These are phyloP conservation scores for Neofusicoccum umdonicola DNA, from an alignment of 2,329 filamentous ascomycete species.

Conservation along the genomic window DNA sequence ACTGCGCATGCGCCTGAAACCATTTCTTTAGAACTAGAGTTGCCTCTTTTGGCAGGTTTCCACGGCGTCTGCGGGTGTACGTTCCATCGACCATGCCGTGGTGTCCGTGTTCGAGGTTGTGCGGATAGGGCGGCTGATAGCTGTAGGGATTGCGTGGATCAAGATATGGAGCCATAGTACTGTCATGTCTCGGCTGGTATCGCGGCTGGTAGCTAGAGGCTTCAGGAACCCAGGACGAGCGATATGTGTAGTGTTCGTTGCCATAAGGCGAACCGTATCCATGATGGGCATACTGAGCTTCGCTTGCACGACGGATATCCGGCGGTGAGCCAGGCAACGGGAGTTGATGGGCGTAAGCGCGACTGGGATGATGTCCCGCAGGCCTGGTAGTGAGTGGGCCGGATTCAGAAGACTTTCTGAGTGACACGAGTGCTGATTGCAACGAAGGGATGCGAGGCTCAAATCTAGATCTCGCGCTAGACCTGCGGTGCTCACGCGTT, in stretches of 20 bases:
- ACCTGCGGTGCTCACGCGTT: neutral
- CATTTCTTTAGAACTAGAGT: constrained; percentile 78
- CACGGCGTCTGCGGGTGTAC: constrained; percentile 43
- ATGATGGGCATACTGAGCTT: neutral
- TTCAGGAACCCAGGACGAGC: neutral
- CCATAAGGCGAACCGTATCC: neutral
- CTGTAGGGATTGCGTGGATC: neutral
- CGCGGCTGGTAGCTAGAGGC: neutral
- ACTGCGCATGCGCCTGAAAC: constrained; percentile 73
- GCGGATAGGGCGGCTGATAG: neutral
- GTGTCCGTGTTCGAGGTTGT: neutral
- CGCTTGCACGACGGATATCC: neutral
- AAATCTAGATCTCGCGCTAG: neutral
- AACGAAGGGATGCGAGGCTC: neutral
- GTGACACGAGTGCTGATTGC: neutral
- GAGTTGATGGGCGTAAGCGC: neutral
- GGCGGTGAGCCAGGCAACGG: neutral
- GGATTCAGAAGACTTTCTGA: neutral
- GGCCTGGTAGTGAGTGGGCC: neutral
- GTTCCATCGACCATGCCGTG: neutral
- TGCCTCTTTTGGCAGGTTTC: constrained; percentile 86
- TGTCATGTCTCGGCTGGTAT: neutral
- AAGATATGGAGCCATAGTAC: neutral
- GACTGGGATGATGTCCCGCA: neutral
- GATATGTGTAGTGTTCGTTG: neutral